A percentile compares a stretch with the other conserved stretches of the same genome.
Conservation (phyloP, 805 yeast species). For the Blastobotrys mokoenaii region DNA sequence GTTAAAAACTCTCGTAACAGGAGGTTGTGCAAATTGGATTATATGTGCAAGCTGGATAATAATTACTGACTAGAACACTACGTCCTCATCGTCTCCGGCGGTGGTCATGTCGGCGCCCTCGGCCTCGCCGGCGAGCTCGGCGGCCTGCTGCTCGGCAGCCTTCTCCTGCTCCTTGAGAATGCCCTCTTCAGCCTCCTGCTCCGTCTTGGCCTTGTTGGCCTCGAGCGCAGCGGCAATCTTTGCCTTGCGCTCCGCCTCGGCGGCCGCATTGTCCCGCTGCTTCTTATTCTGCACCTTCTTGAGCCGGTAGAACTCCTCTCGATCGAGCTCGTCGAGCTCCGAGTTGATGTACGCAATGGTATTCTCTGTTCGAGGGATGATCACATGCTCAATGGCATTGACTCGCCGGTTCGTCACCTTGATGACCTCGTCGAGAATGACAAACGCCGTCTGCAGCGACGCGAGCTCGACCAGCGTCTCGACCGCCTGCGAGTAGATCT, state of each 20-base stretch:
- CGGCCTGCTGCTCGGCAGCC: neutral
- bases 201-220: conserved; percentile 21
- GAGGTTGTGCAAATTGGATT: no score
- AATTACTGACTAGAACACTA: conserved; percentile 37
- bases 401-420: conserved; percentile 98
- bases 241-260: conserved; percentile 34
- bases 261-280: conserved; percentile 64
- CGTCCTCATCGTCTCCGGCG: conserved; percentile 29
- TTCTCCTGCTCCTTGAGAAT: conserved; percentile 7
- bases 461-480: conserved; percentile 95
- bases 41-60: no score
- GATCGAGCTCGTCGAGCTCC: conserved; percentile 92
- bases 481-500: conserved; percentile 91
- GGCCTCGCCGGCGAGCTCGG: neutral
- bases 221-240: conserved; percentile 10
- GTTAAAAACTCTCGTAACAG: neutral
- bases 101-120: neutral
- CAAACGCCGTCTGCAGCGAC: conserved; percentile 92
- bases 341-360: conserved; percentile 88
- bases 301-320: conserved; percentile 95
- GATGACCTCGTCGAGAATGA: conserved; percentile 93
- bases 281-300: conserved; percentile 95
- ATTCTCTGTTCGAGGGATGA: conserved; percentile 95
- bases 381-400: conserved; percentile 96
- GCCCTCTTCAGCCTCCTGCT: conserved; percentile 11